Conservation (phyloP, 2,329 filamentous ascomycete genomes). For the Beauveria sp. region DNA sequence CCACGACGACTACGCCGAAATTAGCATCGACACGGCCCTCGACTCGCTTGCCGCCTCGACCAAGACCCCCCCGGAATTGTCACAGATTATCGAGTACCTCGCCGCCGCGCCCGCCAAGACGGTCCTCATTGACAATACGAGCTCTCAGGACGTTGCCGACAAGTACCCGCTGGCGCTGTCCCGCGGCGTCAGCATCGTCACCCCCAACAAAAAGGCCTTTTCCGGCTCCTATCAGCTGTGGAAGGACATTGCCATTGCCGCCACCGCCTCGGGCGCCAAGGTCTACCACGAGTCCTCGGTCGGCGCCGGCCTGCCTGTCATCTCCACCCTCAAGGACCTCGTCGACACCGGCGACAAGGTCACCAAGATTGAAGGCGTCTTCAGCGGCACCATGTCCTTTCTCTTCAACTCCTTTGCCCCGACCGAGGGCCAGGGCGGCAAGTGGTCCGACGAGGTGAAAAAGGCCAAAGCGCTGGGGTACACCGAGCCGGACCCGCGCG, state of each 20-base stretch:
- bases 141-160: conserved; percentile 76
- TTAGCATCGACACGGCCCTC: conserved; percentile 53
- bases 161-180: conserved; percentile 74
- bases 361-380: conserved; percentile 89
- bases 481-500: conserved; percentile 80
- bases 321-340: conserved; percentile 91
- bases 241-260: conserved; percentile 76
- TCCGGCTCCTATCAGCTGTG: conserved; percentile 73
- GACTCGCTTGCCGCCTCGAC: conserved; percentile 57
- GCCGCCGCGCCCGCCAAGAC: conserved; percentile 68
- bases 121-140: conserved; percentile 92
- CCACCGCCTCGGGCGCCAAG: conserved; percentile 63
- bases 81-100: conserved; percentile 71
- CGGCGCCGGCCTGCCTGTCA: conserved; percentile 84
- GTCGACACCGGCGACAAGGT: conserved; percentile 89
- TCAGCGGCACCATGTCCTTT: conserved; percentile 96
- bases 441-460: conserved; percentile 85
- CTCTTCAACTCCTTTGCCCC: conserved; percentile 97
- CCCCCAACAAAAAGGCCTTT: conserved; percentile 98
- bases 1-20: conserved; percentile 61
- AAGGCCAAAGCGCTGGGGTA: conserved; percentile 91
- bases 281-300: conserved; percentile 95
- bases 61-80: conserved; percentile 56
- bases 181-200: conserved; percentile 82
- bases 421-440: conserved; percentile 61